Conservation (phyloP, 2,329 filamentous ascomycete species). For the Lasiodiplodia sp. region DNA sequence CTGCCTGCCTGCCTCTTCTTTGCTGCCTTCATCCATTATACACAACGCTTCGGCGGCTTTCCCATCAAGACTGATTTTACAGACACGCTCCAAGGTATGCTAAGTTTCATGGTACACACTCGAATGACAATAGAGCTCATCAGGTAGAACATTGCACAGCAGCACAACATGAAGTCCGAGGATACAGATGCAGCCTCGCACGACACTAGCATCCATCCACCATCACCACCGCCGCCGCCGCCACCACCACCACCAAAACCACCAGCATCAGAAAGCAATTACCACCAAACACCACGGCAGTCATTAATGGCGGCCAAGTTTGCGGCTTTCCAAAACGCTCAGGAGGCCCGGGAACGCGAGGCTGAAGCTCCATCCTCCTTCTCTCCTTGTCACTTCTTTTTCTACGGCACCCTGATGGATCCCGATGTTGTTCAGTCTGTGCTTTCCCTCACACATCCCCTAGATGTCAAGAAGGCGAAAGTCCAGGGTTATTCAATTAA, state of each 20-base stretch:
- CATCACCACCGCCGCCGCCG: background rate
- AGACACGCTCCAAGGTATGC: background rate
- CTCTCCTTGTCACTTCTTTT: constrained; percentile 40
- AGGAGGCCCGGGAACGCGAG: background rate
- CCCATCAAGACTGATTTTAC: background rate
- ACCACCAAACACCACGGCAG: background rate
- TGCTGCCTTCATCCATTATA: background rate
- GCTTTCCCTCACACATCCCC: constrained; percentile 37
- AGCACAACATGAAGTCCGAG: background rate
- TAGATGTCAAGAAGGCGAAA: constrained; percentile 34
- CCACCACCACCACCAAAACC: background rate
- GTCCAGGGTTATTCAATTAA: constrained; percentile 40
- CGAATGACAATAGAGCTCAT: background rate
- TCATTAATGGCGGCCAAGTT: background rate
- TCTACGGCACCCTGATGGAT: constrained; percentile 46
- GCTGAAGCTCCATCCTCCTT: constrained; percentile 30
- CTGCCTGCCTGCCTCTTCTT: background rate
- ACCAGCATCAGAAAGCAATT: background rate
- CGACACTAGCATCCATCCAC: background rate
- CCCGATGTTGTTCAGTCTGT: constrained; percentile 41
- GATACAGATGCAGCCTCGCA: background rate
- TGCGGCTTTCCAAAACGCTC: background rate
- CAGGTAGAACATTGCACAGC: background rate
- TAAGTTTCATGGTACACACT: background rate
- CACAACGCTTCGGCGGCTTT: background rate